phyloP scores from a whole-genome alignment of 805 yeast species.

The Brettanomyces nanus region DNA sequence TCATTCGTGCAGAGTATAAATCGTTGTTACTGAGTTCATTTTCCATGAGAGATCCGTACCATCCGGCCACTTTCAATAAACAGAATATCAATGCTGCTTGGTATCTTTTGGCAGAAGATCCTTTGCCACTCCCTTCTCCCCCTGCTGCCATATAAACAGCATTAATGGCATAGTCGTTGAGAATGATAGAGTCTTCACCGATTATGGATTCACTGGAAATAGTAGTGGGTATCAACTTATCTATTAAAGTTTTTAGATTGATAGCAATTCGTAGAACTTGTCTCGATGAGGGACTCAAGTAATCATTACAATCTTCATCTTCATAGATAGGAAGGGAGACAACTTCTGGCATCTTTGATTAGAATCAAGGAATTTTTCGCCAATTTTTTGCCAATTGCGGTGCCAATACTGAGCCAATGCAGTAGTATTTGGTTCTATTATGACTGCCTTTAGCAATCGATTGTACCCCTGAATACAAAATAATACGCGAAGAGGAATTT shows the following conservation, averaged over 20 bases:
- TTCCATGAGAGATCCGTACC: constrained; percentile 60
- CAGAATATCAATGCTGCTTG: constrained; percentile 64
- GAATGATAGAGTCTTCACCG: constrained; percentile 48
- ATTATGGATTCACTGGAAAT: constrained; percentile 42
- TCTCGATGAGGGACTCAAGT: constrained; percentile 47
- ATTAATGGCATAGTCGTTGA: constrained; percentile 49
- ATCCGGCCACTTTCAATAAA: constrained; percentile 62
- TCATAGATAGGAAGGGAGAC: constrained; percentile 18
- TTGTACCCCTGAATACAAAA: no score
- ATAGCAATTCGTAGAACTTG: constrained; percentile 64
- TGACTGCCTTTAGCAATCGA: no score
- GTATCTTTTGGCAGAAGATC: constrained; percentile 52
- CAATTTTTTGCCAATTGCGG: no score
- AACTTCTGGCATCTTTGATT: not conserved
- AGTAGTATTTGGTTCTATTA: no score
- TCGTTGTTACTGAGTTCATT: constrained; percentile 62
- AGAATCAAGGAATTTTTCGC: no score
- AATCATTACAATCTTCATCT: constrained; percentile 27
- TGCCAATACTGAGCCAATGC: no score
- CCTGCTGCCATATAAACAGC: constrained; percentile 72
- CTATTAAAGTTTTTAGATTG: constrained; percentile 66
- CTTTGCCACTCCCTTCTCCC: constrained; percentile 57
- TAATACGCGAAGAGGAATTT: no score
- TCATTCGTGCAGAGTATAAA: constrained; percentile 49
- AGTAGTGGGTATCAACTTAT: constrained; percentile 61